Percentiles rank a stretch among this genome's conserved stretches.
Conservation (phyloP, 768 basidiomycete genomes). For the Leccinum sublutescens region DNA sequence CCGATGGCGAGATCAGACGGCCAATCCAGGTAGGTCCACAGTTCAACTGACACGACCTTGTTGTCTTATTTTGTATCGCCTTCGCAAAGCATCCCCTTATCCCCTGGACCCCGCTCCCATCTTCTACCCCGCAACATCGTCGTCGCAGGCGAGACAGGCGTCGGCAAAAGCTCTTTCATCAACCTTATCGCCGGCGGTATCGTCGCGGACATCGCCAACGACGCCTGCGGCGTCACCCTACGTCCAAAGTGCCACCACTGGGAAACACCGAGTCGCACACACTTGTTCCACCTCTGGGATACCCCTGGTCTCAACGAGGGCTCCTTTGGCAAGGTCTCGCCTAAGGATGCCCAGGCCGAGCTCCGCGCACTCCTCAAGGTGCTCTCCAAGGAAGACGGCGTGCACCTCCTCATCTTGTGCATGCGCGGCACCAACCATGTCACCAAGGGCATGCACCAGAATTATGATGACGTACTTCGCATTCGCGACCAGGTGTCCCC, state of each 20-base stretch:
- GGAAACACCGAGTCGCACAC: constrained; percentile 18
- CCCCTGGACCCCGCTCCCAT: not conserved
- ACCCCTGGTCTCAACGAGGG: constrained; percentile 25
- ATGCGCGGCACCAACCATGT: constrained; percentile 21
- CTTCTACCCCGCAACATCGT: constrained; percentile 21
- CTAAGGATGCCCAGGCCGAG: constrained; percentile 19
- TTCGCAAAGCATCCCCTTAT: not conserved
- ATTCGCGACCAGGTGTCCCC: constrained; percentile 23
- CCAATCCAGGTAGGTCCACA: not conserved
- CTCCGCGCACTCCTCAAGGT: constrained; percentile 18
- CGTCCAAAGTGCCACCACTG: constrained; percentile 11
- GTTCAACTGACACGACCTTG: not conserved
- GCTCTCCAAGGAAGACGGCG: constrained; percentile 22
- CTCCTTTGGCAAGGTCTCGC: constrained; percentile 23
- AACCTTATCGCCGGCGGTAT: constrained; percentile 19
- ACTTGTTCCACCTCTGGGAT: constrained; percentile 25
- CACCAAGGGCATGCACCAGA: constrained; percentile 24
- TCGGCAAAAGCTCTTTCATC: constrained; percentile 28
- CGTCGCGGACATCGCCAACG: constrained; percentile 20
- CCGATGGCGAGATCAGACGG: not conserved
- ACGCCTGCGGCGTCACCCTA: constrained; percentile 24
- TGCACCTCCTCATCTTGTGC: constrained; percentile 27
- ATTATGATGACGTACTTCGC: constrained; percentile 15
- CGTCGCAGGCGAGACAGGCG: constrained; percentile 25
- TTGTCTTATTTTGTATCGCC: too few relatives aligned